Conservation (phyloP, 2,329 filamentous ascomycete species). For the Colletotrichum sidae region DNA sequence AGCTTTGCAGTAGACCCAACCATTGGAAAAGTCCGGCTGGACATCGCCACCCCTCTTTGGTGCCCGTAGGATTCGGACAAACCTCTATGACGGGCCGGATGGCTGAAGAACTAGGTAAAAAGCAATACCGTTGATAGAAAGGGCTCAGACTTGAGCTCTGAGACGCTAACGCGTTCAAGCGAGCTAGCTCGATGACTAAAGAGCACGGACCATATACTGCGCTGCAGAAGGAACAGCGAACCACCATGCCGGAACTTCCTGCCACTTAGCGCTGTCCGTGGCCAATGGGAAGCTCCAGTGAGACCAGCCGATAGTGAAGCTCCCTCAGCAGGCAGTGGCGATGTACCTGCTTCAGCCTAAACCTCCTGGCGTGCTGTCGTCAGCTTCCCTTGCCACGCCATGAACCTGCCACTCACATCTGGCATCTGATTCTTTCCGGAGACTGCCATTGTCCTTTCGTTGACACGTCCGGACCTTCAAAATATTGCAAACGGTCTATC, state of each 20-base stretch:
- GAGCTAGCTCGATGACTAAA: conserved; percentile 1
- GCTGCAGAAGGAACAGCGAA: conserved; percentile 2
- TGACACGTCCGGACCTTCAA: conserved; percentile 1
- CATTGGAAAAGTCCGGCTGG: conserved; percentile 9
- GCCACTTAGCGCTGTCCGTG: conserved; percentile 15
- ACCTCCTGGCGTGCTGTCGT: conserved; percentile 38
- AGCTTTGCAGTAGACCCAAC: conserved; percentile 20
- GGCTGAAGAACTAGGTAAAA: conserved; percentile 8
- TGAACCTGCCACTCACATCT: conserved; percentile 13
- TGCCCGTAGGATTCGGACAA: conserved; percentile 1
- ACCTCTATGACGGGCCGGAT: conserved; percentile 9
- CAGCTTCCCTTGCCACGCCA: conserved; percentile 41
- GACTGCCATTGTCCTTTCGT: conserved; percentile 4
- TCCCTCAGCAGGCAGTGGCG: conserved; percentile 6
- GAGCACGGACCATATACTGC: conserved; percentile 17
- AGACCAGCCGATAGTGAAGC: conserved; percentile 16
- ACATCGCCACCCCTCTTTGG: background rate
- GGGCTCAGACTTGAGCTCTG: conserved; percentile 14
- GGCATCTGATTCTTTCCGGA: conserved; percentile 3
- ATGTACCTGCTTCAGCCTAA: conserved; percentile 33
- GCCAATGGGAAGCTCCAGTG: conserved; percentile 38
- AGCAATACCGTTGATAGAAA: background rate
- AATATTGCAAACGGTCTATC: background rate
- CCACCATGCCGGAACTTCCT: conserved; percentile 14
- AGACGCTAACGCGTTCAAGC: conserved; percentile 16